A percentile compares a stretch with the other conserved stretches of the same genome.
These are phyloP conservation scores for Mallotus japonicus DNA, from an alignment of 441 rosid species.

Conservation along the genomic window DNA sequence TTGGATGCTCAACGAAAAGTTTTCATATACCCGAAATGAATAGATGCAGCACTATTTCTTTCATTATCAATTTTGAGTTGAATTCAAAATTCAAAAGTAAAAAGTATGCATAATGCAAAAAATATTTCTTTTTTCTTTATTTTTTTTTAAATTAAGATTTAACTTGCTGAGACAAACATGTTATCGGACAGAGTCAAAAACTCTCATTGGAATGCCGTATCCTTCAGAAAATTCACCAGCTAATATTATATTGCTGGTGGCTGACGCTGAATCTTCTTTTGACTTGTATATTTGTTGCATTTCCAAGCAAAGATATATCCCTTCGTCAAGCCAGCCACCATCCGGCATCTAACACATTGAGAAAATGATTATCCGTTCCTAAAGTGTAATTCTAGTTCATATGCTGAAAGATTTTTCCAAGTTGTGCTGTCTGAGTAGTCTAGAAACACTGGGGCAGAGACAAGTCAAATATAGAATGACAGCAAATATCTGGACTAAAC, in stretches of 20 bases:
- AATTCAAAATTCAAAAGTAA: not conserved
- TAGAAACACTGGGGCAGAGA: not conserved
- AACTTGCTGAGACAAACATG: too few species aligned
- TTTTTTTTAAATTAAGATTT: too few species aligned
- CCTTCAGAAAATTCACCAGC: not conserved
- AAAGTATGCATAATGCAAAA: not conserved
- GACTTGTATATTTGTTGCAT: not conserved
- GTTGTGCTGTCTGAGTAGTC: not conserved
- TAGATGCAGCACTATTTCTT: too few species aligned
- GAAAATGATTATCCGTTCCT: not conserved
- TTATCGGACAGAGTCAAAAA: not conserved
- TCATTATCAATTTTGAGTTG: not conserved
- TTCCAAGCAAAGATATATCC: not conserved
- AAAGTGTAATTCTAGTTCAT: not conserved
- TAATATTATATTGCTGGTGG: not conserved
- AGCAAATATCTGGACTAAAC: too few species aligned
- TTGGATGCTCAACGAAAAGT: not conserved
- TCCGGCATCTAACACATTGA: not conserved
- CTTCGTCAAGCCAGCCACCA: not conserved
- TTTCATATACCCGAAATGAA: not conserved
- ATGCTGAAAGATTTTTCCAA: not conserved
- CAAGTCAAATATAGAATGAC: not conserved
- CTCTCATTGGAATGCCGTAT: too few species aligned
- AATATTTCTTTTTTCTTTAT: too few species aligned
- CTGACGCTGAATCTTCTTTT: slow-evolving; percentile 13